Conservation (phyloP, 2,329 filamentous ascomycete species). For the Claviceps lovelessii region DNA sequence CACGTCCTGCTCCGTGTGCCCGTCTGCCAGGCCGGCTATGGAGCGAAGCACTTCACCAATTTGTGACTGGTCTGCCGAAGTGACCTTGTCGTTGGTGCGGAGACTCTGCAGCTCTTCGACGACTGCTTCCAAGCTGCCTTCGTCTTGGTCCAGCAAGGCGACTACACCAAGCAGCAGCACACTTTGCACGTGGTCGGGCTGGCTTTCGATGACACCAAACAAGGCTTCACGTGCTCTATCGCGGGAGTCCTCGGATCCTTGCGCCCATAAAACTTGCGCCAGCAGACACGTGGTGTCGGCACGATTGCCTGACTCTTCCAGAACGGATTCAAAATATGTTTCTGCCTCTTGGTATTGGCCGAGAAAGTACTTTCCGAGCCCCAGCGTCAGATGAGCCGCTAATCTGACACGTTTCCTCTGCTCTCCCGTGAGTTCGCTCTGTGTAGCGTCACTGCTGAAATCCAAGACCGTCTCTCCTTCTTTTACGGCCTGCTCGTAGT, state of each 20-base stretch:
- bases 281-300: slow-evolving; percentile 78
- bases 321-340: slow-evolving; percentile 62
- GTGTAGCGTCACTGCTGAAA: slow-evolving; percentile 58
- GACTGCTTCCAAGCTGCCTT: slow-evolving; percentile 68
- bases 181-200: slow-evolving; percentile 63
- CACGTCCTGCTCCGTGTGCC: slow-evolving; percentile 33
- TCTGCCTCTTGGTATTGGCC: slow-evolving; percentile 55
- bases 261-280: slow-evolving; percentile 86
- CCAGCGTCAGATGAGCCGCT: slow-evolving; percentile 73
- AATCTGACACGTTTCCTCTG: slow-evolving; percentile 58
- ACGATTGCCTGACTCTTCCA: slow-evolving; percentile 60
- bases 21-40: slow-evolving; percentile 46
- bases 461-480: slow-evolving; percentile 70
- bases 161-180: slow-evolving; percentile 73
- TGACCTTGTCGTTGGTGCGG: slow-evolving; percentile 51
- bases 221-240: slow-evolving; percentile 65
- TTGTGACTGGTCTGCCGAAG: slow-evolving; percentile 47
- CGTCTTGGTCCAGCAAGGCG: slow-evolving; percentile 65
- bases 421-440: slow-evolving; percentile 49
- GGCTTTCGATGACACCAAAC: slow-evolving; percentile 61
- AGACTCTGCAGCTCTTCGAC: slow-evolving; percentile 60
- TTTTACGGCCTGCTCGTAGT: slow-evolving; percentile 56
- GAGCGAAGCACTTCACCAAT: slow-evolving; percentile 65
- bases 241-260: slow-evolving; percentile 58
- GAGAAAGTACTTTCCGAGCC: slow-evolving; percentile 65